Base-by-base conservation (phyloP, 2,329 filamentous ascomycete species). In the Fonsecaea pugnacius region DNA sequence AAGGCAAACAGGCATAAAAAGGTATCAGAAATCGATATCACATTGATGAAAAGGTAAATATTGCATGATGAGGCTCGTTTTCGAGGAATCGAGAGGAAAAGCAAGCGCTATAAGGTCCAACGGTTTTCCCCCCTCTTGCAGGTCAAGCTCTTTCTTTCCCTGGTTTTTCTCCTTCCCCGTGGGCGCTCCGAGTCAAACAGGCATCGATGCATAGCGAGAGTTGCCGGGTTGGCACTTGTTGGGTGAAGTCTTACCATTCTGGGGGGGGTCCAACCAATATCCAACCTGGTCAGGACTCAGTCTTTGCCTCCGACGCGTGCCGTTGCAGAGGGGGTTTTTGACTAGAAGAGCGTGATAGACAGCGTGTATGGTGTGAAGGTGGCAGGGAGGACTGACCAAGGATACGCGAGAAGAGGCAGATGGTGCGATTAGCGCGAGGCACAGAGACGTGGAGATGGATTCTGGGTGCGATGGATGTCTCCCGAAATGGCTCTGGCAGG, bases 341-440 rank as follows among this genome's bases (percentile, higher is more conserved):
- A 63, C 35, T 33, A 50, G 40, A 53, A 35, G 27, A 53, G 58
- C 58, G 66, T 66, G 62, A 64, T 54, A 54, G 58, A 57, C 54
- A 30, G 24, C 27, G 12, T 66, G 50, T 62, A 46, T 68, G 66
- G 64, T 68, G 66, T 68, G 66, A 68, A 68, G 61, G 66, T 64
- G 64, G 54, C 40, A 60, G 55, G 35, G 55, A 48, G 43, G 50
- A 68, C 58, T 64, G 66, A 68, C 66, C 63, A 68, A 66, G 48
- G 64, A 48, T 58, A 60, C 55, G 54, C 58, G 53, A 68, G 66
- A 63, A 60, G 50, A 35, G 16, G 40, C 36, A 52, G 24, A 62
- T 59, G 30, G 27, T n/a, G 50, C 58, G 21, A 40, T 48, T 67
- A 67, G 65, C 65, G 62, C 40, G 48, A 35, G 57, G 58, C 21